These are phyloP conservation scores for Blastocystis sp. DNA, from an alignment of 352 stramenopile genomes.

Conservation along the genomic window DNA sequence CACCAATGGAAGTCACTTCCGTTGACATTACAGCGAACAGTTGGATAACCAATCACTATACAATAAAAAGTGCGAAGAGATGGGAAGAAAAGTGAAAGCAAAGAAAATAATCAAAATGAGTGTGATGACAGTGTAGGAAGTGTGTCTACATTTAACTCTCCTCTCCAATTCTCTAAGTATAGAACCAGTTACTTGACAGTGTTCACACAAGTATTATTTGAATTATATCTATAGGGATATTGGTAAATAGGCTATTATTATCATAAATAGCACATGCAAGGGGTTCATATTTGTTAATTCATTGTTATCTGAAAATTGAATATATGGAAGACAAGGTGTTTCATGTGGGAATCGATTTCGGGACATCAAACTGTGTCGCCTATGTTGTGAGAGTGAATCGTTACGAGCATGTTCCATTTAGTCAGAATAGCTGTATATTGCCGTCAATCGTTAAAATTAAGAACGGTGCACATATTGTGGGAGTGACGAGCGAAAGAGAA, in stretches of 20 bases:
- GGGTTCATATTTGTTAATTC: neutral
- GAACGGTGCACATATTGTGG: slow-evolving; percentile 89
- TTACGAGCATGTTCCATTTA: slow-evolving; percentile 90
- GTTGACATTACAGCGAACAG: neutral
- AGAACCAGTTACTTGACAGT: no score
- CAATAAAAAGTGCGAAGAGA: neutral
- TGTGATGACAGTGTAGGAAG: no score
- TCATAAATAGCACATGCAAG: neutral
- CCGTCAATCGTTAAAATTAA: slow-evolving; percentile 93
- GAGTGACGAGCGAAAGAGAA: slow-evolving; percentile 97
- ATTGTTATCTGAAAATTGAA: neutral
- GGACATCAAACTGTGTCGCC: slow-evolving; percentile 66
- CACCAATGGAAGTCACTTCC: slow-evolving; percentile 25
- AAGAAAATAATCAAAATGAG: neutral
- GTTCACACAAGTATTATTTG: no score
- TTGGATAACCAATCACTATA: neutral
- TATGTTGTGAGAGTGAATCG: slow-evolving; percentile 85
- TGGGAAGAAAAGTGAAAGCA: neutral
- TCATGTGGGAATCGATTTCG: slow-evolving; percentile 67
- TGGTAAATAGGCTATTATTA: neutral
- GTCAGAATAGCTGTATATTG: slow-evolving; percentile 94
- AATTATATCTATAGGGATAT: no score
- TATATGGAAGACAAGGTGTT: neutral
- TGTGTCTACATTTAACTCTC: no score
- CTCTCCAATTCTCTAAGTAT: no score